Base-by-base conservation (phyloP, 805 yeast genomes). In the Saccharomycodes ludwigii region DNA sequence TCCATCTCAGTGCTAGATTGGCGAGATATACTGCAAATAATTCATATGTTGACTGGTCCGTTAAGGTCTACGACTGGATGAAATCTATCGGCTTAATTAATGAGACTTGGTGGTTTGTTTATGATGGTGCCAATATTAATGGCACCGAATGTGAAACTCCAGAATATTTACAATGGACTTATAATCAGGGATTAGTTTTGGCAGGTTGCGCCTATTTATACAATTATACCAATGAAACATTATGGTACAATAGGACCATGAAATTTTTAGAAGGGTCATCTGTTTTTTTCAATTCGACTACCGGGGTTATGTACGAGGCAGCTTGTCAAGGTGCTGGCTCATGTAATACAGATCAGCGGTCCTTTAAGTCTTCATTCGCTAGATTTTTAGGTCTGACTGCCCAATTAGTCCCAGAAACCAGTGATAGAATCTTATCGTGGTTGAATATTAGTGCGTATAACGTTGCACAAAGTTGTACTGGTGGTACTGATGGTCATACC, bases 311-410 rank as follows among this genome's bases (percentile, higher is more conserved):
- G 67, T 65, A 61, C 36, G 91, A 80, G 54, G 52, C 59, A 30
- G 65, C 76, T 4, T 80, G 91, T 58, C 75, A 73, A 39, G 43
- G 50, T 3, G 51, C 58, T 6, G 50, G 56, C 6, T 50, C 51
- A 6, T 80, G 91, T 59, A 74, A 79, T 52, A 76, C 66, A 34
- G 91, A 80, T 63, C 86, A 80, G 59, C 59, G 86, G 41, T 67
- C 83, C 11, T 80, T 80, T 62, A 71, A 74, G 40, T 71, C 83
- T n/a, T 65, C 78, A 30, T 71, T 74, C 42, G 60, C 83, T 4
- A 65, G 86, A 43, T 63, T 71, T 54, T 54, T 80, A 34, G 79
- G 76, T 3, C 56, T 66, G 32, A 68, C 84, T 1, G 66, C 73
- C 6, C 54, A 55, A 10, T 48, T 78, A 36, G 71, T 68, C 9